phyloP scores from a whole-genome alignment of 2,329 filamentous ascomycete species.

The Cercospora citrullina region DNA sequence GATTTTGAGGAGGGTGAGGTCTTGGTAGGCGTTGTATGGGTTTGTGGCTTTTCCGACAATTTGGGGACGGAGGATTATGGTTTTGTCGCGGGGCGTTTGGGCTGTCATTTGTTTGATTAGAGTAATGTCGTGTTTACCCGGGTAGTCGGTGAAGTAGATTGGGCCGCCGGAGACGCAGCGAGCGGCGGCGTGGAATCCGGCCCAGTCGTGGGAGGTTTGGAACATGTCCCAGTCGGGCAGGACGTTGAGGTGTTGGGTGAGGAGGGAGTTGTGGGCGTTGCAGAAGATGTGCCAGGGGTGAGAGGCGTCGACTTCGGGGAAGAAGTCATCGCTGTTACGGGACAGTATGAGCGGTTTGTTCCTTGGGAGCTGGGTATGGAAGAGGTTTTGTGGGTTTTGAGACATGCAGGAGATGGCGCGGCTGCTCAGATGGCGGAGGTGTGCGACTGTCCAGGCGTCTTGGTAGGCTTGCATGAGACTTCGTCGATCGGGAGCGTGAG shows the following conservation, averaged over 20 bases:
- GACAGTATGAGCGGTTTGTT: constrained; percentile 72
- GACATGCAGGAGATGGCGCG: constrained; percentile 94
- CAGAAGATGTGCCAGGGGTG: constrained; percentile 96
- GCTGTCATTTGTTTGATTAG: constrained; percentile 82
- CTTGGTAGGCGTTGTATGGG: constrained; percentile 74
- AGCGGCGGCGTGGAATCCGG: constrained; percentile 83
- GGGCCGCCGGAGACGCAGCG: constrained; percentile 88
- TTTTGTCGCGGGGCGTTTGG: constrained; percentile 67
- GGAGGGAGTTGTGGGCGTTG: constrained; percentile 83
- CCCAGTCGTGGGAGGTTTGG: constrained; percentile 67
- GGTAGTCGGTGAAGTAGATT: constrained; percentile 89
- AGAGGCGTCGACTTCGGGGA: constrained; percentile 74
- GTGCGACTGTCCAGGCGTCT: constrained; percentile 79
- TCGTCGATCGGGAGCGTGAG: constrained; percentile 67
- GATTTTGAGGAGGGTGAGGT: constrained; percentile 71
- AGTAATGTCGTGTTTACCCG: constrained; percentile 73
- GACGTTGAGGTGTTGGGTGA: constrained; percentile 82
- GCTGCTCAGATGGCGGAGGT: constrained; percentile 73
- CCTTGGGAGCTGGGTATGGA: constrained; percentile 77
- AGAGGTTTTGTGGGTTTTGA: constrained; percentile 80
- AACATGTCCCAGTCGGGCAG: constrained; percentile 84
- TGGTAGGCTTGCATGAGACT: constrained; percentile 74
- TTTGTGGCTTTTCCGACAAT: constrained; percentile 70
- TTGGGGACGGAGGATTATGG: constrained; percentile 78
- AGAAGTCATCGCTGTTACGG: constrained; percentile 90